phyloP scores from a whole-genome alignment of 106 monocot species.

The Dendrobium huoshanense region DNA sequence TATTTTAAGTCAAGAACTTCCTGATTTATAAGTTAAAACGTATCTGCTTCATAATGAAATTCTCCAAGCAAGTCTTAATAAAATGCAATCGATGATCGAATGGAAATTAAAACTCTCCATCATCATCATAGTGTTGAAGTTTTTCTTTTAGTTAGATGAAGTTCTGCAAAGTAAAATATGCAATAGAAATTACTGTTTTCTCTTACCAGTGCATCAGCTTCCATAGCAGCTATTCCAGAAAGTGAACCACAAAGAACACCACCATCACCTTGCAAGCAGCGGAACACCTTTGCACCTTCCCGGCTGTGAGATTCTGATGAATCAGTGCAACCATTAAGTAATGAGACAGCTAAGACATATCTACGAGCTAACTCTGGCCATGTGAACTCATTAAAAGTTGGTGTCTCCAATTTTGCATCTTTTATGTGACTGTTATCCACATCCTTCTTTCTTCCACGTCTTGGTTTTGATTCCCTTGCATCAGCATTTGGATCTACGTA shows the following conservation, averaged over 20 bases:
- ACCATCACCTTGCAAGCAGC: constrained; percentile 91
- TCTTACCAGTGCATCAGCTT: constrained; percentile 95
- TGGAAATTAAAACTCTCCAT: background rate
- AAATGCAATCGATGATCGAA: background rate
- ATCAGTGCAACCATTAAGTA: constrained; percentile 50
- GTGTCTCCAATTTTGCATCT: constrained; percentile 52
- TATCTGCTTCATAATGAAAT: background rate
- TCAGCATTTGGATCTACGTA: constrained; percentile 80
- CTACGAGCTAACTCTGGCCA: constrained; percentile 96
- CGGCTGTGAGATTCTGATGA: constrained; percentile 53
- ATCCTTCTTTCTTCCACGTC: constrained; percentile 83
- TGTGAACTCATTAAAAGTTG: constrained; percentile 72
- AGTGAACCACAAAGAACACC: constrained; percentile 88
- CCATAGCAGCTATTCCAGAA: constrained; percentile 85
- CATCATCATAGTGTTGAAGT: background rate
- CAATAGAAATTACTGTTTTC: background rate
- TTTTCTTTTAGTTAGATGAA: background rate
- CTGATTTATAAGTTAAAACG: background rate
- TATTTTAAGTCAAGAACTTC: background rate
- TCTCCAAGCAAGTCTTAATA: background rate
- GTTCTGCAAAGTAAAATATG: background rate
- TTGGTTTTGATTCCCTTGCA: constrained; percentile 63
- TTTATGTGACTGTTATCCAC: constrained; percentile 40
- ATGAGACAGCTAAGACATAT: constrained; percentile 70
- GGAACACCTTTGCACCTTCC: constrained; percentile 76